Conservation (phyloP, 768 basidiomycete species). For the Holtermannia corniformis region DNA sequence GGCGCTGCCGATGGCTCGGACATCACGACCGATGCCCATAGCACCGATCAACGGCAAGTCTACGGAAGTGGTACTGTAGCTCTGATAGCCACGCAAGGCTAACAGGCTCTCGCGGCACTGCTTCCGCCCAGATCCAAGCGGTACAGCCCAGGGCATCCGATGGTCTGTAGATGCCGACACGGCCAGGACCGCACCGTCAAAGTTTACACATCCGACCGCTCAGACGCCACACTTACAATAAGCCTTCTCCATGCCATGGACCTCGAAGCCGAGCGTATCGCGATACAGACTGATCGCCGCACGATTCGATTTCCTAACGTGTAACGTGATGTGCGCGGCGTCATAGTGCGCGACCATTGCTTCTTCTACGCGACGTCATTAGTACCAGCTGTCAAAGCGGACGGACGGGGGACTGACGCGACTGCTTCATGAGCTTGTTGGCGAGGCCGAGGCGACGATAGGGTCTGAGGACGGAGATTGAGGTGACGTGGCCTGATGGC, state of each 20-base stretch:
- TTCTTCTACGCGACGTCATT: slow-evolving; percentile 52
- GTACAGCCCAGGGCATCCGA: no score
- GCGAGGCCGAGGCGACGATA: slow-evolving; percentile 87
- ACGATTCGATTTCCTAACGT: slow-evolving; percentile 90
- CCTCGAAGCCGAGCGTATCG: slow-evolving; percentile 80
- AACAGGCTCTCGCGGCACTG: no score
- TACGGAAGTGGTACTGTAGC: no score
- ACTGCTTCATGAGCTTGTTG: slow-evolving; percentile 85
- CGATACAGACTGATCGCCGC: slow-evolving; percentile 81
- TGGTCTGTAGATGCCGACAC: no score
- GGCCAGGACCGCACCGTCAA: neutral
- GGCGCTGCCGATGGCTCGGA: no score
- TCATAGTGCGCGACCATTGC: slow-evolving; percentile 84
- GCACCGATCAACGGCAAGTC: no score
- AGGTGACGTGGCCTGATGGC: slow-evolving; percentile 82
- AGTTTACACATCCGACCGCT: neutral
- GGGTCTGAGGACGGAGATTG: slow-evolving; percentile 84
- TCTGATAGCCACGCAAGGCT: no score
- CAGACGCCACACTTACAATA: slow-evolving; percentile 63
- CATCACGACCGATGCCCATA: no score
- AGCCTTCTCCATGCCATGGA: slow-evolving; percentile 72
- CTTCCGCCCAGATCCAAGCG: no score
- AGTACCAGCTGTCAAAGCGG: neutral
- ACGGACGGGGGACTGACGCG: slow-evolving; percentile 53
- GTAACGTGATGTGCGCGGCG: slow-evolving; percentile 73